Evolutionary conservation across 2,329 filamentous ascomycete genomes (phyloP), one percentile per base, ranked within the genome.

Genomic region (Tetracladium maxilliforme): DNA sequence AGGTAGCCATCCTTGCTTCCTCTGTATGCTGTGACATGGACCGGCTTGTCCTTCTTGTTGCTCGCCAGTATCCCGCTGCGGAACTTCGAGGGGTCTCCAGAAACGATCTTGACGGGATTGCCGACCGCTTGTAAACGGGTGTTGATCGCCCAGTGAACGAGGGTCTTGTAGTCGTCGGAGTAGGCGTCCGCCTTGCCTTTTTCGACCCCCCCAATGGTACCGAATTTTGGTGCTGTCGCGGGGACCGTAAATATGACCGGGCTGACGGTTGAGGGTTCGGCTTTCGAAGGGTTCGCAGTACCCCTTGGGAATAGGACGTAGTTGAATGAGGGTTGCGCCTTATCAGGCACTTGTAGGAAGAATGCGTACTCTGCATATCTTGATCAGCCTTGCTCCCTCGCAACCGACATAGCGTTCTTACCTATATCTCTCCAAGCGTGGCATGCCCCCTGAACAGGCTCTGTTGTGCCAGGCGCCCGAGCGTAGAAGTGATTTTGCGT

Each of bases 1-100:
- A 78, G 51, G 34, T 63, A 76, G 1, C 72, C 73, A 30, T 79
- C 73, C 43, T 78, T 79, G 30, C 63, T 71, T 12, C 73, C 73
- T 22, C 72, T 57, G 47, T 75, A 76, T 2, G 64, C 72, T 37
- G 65, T 70, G 22, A 78, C 63, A 35, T 76, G 70, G 11, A 76
- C 70, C 0, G 71, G 70, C 38, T 62, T 65, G 34, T 78, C 72
- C 26, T 54, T 58, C 15, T 70, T 56, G 33, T 72, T 65, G 6
- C 65, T 44, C 37, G 74, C 69, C 25, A 58, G 58, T 10, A 64
- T 50, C 19, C 57, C 53, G 31, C 64, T 70, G 39, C 65, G 59
- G 38, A 76, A 76, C 11, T 68, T 53, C 30, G 54, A 55, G 3
- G 64, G 51, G 35, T 74, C 59, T 16, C 68, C 52, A 3, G 59